Conservation (phyloP, 495 filamentous ascomycete genomes). For the Eremomyces bilateralis region DNA sequence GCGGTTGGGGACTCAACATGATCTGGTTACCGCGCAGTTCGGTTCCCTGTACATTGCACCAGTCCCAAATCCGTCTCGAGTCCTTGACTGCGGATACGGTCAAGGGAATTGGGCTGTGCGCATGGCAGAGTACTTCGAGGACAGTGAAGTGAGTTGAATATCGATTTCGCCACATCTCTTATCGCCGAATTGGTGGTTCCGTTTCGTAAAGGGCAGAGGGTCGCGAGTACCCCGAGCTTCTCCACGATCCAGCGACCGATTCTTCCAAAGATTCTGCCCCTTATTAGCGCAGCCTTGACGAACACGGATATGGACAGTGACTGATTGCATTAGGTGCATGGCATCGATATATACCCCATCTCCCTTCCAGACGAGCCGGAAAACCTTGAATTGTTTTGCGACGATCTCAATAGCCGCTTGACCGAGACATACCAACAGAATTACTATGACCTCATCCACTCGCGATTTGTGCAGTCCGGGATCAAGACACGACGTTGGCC, state of each 20-base stretch:
- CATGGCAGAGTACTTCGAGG: slow-evolving; percentile 48
- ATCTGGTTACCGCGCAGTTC: slow-evolving; percentile 47
- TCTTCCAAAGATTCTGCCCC: too few relatives aligned
- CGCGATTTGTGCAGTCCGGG: slow-evolving; percentile 54
- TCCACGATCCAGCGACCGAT: not conserved
- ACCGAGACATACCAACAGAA: slow-evolving; percentile 23
- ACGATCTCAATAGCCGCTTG: slow-evolving; percentile 16
- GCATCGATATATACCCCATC: slow-evolving; percentile 12
- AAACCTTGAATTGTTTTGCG: slow-evolving; percentile 9
- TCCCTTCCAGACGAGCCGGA: slow-evolving; percentile 7
- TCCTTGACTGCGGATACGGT: slow-evolving; percentile 21
- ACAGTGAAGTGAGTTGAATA: slow-evolving; percentile 59
- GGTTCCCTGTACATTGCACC: slow-evolving; percentile 62
- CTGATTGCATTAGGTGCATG: slow-evolving; percentile 12
- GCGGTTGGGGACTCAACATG: slow-evolving; percentile 47
- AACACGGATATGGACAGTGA: too few relatives aligned
- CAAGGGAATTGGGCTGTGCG: slow-evolving; percentile 56
- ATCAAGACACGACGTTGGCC: slow-evolving; percentile 59
- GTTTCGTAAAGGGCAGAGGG: not conserved
- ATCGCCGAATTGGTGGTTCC: not conserved
- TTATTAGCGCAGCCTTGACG: too few relatives aligned
- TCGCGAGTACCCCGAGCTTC: not conserved
- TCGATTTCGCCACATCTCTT: too few relatives aligned
- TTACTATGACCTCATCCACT: slow-evolving; percentile 81
- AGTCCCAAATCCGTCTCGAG: slow-evolving; percentile 27